Evolutionary conservation across 1,139 yeast genomes (phyloP), one percentile per base, ranked within the genome.

Genomic region (Casaregolazyma lundiana): DNA sequence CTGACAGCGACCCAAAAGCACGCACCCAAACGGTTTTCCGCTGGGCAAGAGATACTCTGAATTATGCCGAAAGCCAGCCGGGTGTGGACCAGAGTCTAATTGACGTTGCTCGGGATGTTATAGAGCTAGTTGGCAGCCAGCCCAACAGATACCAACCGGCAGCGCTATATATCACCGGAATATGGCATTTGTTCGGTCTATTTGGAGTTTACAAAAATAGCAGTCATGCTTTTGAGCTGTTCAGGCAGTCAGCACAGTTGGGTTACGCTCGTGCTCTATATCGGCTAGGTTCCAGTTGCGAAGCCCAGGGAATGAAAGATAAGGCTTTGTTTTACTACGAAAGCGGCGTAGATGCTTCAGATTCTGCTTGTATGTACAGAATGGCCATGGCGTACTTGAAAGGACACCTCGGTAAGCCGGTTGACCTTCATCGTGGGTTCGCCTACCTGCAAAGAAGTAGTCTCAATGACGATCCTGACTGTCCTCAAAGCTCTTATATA

Each of bases 401-500:
- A 46, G 71, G 71, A 19, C 68, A 64, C 38, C 51, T 65, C 24
- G 63, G 62, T 16, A 51, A 60, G 24, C 44, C 49, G 4, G 45
- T 51, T 6, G 64, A 67, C 48, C 40, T 44, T 1, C 53, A 47
- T 7, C 46, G 51, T 18, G 72, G 68, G 1, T 44, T 65, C 38
- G 50, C 54, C 17, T 56, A 58, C 17, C 53, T 68, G 17, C 61
- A 62, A 45, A 51, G 53, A 16, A 60, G 69, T 1, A 57, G 67
- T 15, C 45, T 53, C 15, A 55, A 52, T 7, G 59, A 67, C 15
- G 71, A 67, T 43, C 62, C 66, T 1, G 72, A 68, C 46, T 65
- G 67, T 46, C 68, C 72, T 5, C 69, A 65, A 41, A 61, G 70
- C 1, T 63, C 69, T 1, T 68, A 62, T 48, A 56, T 68, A 16